Conservation (phyloP, 2,329 filamentous ascomycete species). For the Penicillium concentricum region DNA sequence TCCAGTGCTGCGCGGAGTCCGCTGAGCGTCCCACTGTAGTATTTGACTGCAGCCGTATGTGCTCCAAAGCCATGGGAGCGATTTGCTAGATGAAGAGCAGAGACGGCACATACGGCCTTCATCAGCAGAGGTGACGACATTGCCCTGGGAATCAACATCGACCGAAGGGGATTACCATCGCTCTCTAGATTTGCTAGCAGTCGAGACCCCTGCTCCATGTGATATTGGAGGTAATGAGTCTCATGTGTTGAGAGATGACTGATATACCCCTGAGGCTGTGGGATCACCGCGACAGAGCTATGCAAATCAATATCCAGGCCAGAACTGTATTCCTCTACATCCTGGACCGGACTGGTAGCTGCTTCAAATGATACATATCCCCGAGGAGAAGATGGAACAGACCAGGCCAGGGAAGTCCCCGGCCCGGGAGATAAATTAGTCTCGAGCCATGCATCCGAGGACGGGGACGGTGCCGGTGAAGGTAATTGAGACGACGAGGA, state of each 20-base stretch:
- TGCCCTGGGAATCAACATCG: conserved; percentile 37
- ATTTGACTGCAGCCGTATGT: conserved; percentile 32
- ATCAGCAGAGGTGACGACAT: conserved; percentile 37
- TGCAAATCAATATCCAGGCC: background rate
- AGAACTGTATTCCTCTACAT: background rate
- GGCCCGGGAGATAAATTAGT: conserved; percentile 10
- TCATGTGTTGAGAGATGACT: conserved; percentile 32
- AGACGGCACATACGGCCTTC: conserved; percentile 40
- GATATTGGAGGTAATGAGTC: conserved; percentile 40
- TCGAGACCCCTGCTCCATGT: conserved; percentile 35
- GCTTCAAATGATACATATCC: background rate
- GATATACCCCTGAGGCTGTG: conserved; percentile 18
- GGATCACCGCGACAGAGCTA: conserved; percentile 9
- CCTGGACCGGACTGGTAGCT: background rate
- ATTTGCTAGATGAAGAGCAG: conserved; percentile 38
- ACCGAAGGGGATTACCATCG: conserved; percentile 37
- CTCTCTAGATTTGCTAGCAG: conserved; percentile 39
- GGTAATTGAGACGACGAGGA: conserved; percentile 13
- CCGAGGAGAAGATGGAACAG: conserved; percentile 6
- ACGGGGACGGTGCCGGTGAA: conserved; percentile 14
- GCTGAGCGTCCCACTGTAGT: conserved; percentile 36
- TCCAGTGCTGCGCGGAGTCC: conserved; percentile 31
- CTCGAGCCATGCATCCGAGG: conserved; percentile 14
- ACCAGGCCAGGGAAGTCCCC: conserved; percentile 2
- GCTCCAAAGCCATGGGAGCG: conserved; percentile 24